Evolutionary conservation across 768 basidiomycete genomes (phyloP).

Genomic region (Kwoniella sp.): DNA sequence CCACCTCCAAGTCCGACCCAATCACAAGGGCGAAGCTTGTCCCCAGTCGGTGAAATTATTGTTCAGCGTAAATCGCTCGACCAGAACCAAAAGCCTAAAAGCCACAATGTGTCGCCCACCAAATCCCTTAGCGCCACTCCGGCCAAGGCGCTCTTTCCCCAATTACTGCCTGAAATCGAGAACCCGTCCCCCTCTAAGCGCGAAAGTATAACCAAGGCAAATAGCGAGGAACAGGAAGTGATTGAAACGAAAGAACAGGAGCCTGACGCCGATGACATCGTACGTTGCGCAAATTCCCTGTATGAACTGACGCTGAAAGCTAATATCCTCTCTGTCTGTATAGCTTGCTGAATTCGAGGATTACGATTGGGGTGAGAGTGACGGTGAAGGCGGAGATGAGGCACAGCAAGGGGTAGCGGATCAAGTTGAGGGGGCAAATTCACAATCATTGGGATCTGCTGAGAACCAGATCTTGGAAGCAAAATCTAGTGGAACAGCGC

Average conservation of each 20-base stretch:
- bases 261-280: neutral
- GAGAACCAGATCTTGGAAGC: too few relatives aligned
- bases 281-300: neutral
- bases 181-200: neutral
- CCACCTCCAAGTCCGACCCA: slow-evolving; percentile 7
- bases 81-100: neutral
- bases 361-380: slow-evolving; percentile 15
- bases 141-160: slow-evolving; percentile 8
- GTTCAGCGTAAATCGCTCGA: neutral
- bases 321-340: neutral
- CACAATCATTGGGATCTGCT: too few relatives aligned
- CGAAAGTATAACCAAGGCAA: neutral
- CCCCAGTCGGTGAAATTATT: neutral
- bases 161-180: neutral
- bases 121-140: slow-evolving; percentile 19
- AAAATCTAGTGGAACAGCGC: neutral
- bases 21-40: neutral
- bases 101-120: slow-evolving; percentile 7
- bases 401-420: neutral
- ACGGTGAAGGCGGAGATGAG: slow-evolving; percentile 1
- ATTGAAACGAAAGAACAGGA: neutral
- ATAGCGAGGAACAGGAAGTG: neutral
- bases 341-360: slow-evolving; percentile 18
- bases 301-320: neutral
- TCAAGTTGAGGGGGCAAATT: neutral